These are phyloP conservation scores for Geotrichum klebahnii DNA, from an alignment of 1,139 yeast genomes.

Conservation along the genomic window DNA sequence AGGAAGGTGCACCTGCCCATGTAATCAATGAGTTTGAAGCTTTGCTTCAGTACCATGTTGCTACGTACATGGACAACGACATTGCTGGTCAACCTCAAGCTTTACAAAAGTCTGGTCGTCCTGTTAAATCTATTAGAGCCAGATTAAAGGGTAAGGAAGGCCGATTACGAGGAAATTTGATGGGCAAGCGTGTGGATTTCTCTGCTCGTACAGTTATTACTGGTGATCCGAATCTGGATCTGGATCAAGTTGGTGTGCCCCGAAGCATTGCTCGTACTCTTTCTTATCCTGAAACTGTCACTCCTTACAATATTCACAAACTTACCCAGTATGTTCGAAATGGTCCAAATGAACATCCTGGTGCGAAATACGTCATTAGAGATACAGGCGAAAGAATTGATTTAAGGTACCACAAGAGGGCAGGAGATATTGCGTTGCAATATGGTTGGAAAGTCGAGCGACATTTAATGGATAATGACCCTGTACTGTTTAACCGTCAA, in stretches of 20 bases:
- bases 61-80: slow-evolving; percentile 99
- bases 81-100: slow-evolving; percentile 99
- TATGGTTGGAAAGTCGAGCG: slow-evolving; percentile 99
- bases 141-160: slow-evolving; percentile 99
- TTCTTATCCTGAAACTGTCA: slow-evolving; percentile 94
- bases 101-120: slow-evolving; percentile 96
- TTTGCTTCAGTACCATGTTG: slow-evolving; percentile 92
- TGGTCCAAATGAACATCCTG: slow-evolving; percentile 99
- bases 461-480: slow-evolving; percentile 95
- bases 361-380: slow-evolving; percentile 96
- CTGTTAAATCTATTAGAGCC: slow-evolving; percentile 96
- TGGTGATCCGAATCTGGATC: slow-evolving; percentile 96
- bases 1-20: slow-evolving; percentile 98
- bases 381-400: slow-evolving; percentile 99
- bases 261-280: slow-evolving; percentile 91
- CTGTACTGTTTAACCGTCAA: slow-evolving; percentile 96
- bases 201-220: slow-evolving; percentile 99
- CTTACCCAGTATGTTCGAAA: slow-evolving; percentile 89
- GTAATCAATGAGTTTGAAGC: slow-evolving; percentile 96
- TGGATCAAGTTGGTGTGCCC: slow-evolving; percentile 99
- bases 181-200: slow-evolving; percentile 99
- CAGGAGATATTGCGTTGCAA: slow-evolving; percentile 95
- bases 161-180: slow-evolving; percentile 93
- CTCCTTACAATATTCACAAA: slow-evolving; percentile 93
- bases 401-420: slow-evolving; percentile 91